Percentiles rank a stretch among this genome's conserved stretches.
Evolutionary conservation across 202 grass and related monocot genomes (phyloP).

Genomic region (Alloteropsis angusta): DNA sequence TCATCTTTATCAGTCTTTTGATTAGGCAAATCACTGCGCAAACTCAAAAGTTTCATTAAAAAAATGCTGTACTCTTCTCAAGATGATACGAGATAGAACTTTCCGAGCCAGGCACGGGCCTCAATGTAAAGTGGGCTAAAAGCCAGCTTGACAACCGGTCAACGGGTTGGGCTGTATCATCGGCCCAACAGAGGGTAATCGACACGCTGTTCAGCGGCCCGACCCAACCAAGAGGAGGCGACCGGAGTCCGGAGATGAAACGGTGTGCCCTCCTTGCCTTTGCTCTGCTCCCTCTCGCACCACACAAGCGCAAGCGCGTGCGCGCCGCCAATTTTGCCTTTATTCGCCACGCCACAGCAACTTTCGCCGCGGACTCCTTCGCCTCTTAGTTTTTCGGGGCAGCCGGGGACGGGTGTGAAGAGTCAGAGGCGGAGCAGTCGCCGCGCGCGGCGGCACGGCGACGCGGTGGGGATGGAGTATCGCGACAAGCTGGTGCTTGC

Average conservation of each 20-base stretch:
- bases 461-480: conserved; percentile 51
- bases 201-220: background rate
- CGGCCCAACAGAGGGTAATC: background rate
- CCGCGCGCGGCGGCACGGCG: background rate
- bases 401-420: background rate
- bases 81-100: too few relatives aligned
- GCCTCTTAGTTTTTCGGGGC: conserved; percentile 15
- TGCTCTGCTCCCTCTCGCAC: background rate
- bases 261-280: background rate
- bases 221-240: background rate
- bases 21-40: background rate
- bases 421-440: background rate
- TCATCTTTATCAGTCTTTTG: background rate
- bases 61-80: background rate
- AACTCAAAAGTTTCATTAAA: background rate
- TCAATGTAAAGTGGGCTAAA: background rate
- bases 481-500: conserved; percentile 75
- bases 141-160: too few relatives aligned
- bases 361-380: background rate
- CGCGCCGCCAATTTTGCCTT: conserved; percentile 3
- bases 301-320: background rate
- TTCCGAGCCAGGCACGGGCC: background rate
- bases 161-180: background rate
- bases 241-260: background rate
- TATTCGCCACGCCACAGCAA: background rate